Conservation (phyloP, 2,329 filamentous ascomycete genomes). For the Cercospora zeina region DNA sequence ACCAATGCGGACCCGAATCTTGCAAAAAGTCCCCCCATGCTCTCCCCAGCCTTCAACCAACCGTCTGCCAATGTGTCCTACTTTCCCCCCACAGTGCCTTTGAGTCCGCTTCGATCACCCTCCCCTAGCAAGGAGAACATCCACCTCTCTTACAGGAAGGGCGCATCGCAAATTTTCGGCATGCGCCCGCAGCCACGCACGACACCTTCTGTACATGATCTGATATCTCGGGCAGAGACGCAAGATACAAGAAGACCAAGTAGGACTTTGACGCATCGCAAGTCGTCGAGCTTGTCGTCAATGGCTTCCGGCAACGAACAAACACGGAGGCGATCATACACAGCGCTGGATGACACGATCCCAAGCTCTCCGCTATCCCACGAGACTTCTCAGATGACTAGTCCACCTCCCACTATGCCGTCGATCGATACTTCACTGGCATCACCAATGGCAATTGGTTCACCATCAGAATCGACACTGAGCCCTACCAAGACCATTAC, state of each 20-base stretch:
- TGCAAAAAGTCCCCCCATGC: slow-evolving; percentile 35
- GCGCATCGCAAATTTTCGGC: slow-evolving; percentile 51
- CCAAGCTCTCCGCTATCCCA: slow-evolving; percentile 29
- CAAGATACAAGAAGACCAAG: slow-evolving; percentile 24
- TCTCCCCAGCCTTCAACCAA: slow-evolving; percentile 39
- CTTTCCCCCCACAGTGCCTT: slow-evolving; percentile 34
- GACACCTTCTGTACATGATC: slow-evolving; percentile 17
- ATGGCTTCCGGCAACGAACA: slow-evolving; percentile 45
- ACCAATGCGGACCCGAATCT: slow-evolving; percentile 26
- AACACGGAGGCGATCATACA: slow-evolving; percentile 39
- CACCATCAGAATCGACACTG: slow-evolving; percentile 31
- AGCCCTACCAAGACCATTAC: slow-evolving; percentile 56
- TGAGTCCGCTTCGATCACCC: slow-evolving; percentile 40
- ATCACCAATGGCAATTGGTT: slow-evolving; percentile 19
- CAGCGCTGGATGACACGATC: slow-evolving; percentile 27
- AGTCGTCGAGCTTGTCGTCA: slow-evolving; percentile 48
- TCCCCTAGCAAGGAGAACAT: slow-evolving; percentile 52
- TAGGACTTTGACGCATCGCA: slow-evolving; percentile 29
- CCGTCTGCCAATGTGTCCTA: slow-evolving; percentile 37
- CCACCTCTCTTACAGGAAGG: slow-evolving; percentile 53
- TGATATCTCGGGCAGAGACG: background rate
- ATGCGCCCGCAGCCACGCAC: slow-evolving; percentile 30
- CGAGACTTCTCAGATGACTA: slow-evolving; percentile 26
- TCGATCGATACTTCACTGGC: slow-evolving; percentile 36
- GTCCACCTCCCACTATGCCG: slow-evolving; percentile 26